Base-by-base conservation (phyloP, 495 filamentous ascomycete species). In the Pyrenopolyporus hunteri region DNA sequence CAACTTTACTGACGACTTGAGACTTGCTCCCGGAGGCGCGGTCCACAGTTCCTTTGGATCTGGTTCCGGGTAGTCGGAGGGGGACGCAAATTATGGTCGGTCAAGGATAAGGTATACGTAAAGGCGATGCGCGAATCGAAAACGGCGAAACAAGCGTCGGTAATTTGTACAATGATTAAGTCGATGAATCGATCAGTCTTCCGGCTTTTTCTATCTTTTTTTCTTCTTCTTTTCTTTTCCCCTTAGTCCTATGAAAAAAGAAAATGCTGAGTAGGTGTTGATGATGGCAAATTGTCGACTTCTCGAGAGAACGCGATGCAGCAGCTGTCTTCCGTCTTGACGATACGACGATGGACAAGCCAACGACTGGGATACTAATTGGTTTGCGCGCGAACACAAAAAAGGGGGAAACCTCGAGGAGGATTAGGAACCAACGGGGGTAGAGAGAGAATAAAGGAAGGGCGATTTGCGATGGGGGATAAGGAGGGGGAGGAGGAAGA, bases 401-500 rank as follows among this genome's bases (percentile, higher is more conserved):
- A 68, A 73, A 68, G 67, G 48, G 26, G 57, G 63, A 66, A 62
- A 37, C 44, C 53, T 69, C 65, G 73, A 74, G 69, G 70, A 73
- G 70, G 69, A 72, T 78, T 78, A 76, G 71, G 72, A 74, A 69
- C 54, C 64, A 67, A 63, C 63, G 50, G 62, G 55, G 63, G 28
- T 45, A 65, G 70, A 61, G 64, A 69, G 59, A 60, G 59, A 71
- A 76, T 66, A 74, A 74, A 77, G 71, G 74, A 77, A 75, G 71
- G 72, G 71, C 69, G 68, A 73, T 70, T 63, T 72, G 69, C 50
- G 54, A 51, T 59, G 62, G 70, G 40, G 67, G 67, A 59, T 70
- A 58, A 54, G 66, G 59, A 64, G 54, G 53, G 62, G 56, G 63
- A 57, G 55, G 57, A 66, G 59, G 64, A 72, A 64, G 70, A 69